These are phyloP conservation scores for Rhynchosporium secalis DNA, from an alignment of 2,329 filamentous ascomycete genomes.

Conservation along the genomic window DNA sequence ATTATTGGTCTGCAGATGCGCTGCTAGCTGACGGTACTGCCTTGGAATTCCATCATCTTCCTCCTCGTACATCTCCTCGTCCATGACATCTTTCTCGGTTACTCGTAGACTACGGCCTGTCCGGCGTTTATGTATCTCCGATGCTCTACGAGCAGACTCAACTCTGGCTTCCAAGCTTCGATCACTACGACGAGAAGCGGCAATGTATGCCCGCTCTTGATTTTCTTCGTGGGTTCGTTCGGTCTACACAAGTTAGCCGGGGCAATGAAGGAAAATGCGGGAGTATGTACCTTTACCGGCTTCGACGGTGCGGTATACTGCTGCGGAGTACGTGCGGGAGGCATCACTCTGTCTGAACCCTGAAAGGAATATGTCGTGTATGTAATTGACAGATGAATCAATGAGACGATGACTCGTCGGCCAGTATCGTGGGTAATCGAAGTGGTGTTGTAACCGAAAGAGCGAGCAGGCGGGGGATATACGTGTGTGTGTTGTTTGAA, in stretches of 20 bases:
- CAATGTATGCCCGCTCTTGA: slow-evolving; percentile 87
- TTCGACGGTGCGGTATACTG: slow-evolving; percentile 4
- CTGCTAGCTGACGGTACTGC: slow-evolving; percentile 63
- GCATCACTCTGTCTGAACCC: neutral
- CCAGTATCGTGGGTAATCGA: no score
- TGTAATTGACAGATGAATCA: no score
- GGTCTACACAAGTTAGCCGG: slow-evolving; percentile 48
- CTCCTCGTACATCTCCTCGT: slow-evolving; percentile 96
- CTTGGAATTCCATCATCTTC: slow-evolving; percentile 79
- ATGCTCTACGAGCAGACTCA: slow-evolving; percentile 83
- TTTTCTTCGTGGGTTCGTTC: slow-evolving; percentile 80
- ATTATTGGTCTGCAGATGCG: slow-evolving; percentile 48
- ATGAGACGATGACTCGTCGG: no score
- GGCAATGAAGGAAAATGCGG: slow-evolving; percentile 7
- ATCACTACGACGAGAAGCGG: slow-evolving; percentile 83
- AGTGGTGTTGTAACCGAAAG: no score
- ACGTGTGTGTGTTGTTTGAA: no score
- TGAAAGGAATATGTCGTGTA: neutral
- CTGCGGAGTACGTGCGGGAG: slow-evolving; percentile 6
- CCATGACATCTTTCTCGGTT: slow-evolving; percentile 81
- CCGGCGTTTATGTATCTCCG: slow-evolving; percentile 85
- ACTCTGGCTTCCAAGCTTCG: slow-evolving; percentile 84
- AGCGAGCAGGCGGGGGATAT: no score
- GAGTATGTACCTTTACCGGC: neutral
- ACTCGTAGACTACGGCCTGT: slow-evolving; percentile 82